Conservation (phyloP, 305 asterid species). For the Rubia occidens region DNA sequence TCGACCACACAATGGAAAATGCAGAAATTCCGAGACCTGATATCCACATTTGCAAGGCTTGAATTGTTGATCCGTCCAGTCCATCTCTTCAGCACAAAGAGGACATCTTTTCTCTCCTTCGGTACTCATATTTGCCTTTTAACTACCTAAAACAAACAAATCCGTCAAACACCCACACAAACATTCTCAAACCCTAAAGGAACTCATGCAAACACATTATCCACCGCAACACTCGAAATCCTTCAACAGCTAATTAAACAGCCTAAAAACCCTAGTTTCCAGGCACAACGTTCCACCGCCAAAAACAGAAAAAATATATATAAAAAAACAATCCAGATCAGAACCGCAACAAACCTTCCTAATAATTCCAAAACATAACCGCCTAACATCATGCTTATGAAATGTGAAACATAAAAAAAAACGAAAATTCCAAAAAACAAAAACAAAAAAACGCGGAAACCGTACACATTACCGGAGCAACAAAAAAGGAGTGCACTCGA, state of each 20-base stretch:
- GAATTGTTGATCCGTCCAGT: conserved; percentile 94
- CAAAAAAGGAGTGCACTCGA: conserved; percentile 13
- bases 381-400: not conserved
- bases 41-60: conserved; percentile 90
- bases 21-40: conserved; percentile 42
- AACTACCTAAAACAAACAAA: conserved; percentile 19
- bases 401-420: conserved; percentile 4
- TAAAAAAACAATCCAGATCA: conserved; percentile 23
- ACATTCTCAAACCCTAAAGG: conserved; percentile 18
- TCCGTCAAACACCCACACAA: conserved; percentile 14
- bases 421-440: not conserved
- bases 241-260: not conserved
- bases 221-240: not conserved
- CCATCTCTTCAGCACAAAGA: conserved; percentile 96
- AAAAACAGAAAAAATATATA: not conserved
- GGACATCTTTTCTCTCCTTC: conserved; percentile 96
- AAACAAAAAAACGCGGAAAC: not conserved
- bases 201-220: conserved; percentile 8
- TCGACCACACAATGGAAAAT: conserved; percentile 3
- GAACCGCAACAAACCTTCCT: conserved; percentile 15
- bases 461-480: conserved; percentile 10
- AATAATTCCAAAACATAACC: conserved; percentile 12
- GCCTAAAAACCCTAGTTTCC: conserved; percentile 35
- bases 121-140: conserved; percentile 56
- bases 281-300: conserved; percentile 20